These are phyloP conservation scores for Malassezia pachydermatis DNA, from an alignment of 1,284 basidiomycete species.

Conservation along the genomic window DNA sequence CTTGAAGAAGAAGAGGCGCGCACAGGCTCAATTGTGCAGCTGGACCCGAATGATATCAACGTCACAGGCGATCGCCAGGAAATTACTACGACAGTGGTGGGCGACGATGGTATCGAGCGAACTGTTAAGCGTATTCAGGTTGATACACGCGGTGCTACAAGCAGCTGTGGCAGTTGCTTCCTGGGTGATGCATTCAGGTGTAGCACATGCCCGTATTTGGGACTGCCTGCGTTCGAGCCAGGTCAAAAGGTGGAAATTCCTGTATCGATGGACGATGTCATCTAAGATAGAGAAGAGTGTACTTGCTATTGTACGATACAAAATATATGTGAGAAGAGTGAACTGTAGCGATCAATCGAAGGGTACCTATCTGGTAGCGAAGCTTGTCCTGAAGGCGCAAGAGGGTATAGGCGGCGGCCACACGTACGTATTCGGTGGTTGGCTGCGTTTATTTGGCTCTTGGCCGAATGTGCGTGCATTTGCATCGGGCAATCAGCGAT, in stretches of 20 bases:
- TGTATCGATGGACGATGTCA: constrained; percentile 41
- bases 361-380: too few species aligned
- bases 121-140: constrained; percentile 45
- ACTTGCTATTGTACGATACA: too few species aligned
- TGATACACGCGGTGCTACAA: constrained; percentile 55
- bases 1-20: constrained; percentile 43
- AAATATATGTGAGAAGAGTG: too few species aligned
- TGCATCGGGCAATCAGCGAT: too few species aligned
- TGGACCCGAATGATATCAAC: constrained; percentile 29
- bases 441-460: too few species aligned
- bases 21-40: constrained; percentile 26
- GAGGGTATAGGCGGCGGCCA: too few species aligned
- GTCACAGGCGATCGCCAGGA: constrained; percentile 23
- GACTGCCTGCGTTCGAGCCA: constrained; percentile 92
- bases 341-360: too few species aligned
- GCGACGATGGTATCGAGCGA: constrained; percentile 36
- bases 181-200: constrained; percentile 96
- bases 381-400: too few species aligned
- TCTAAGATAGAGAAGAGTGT: constrained; percentile 8
- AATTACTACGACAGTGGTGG: constrained; percentile 36
- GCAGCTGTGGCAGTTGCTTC: constrained; percentile 95
- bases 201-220: constrained; percentile 85
- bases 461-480: too few species aligned
- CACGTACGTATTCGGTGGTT: too few species aligned
- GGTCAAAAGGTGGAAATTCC: constrained; percentile 81